Conservation (phyloP, 768 basidiomycete genomes). For the Tricholoma saponaceum region DNA sequence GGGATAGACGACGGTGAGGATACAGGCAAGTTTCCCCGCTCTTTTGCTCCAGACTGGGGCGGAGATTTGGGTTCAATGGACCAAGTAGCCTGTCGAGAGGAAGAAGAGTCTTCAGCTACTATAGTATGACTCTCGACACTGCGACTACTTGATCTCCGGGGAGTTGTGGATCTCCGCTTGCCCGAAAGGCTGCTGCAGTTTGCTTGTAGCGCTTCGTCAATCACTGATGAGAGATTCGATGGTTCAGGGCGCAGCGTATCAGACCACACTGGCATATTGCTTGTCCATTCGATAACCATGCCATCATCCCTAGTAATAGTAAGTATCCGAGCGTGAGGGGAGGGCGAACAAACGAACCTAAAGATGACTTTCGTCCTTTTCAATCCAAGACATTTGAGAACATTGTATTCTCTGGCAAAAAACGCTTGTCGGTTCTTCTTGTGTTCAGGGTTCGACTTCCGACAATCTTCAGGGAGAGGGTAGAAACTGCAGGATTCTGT, state of each 20-base stretch:
- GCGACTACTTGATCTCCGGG: neutral
- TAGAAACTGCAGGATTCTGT: conserved; percentile 23
- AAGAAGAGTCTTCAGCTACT: neutral
- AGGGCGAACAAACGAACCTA: conserved; percentile 9
- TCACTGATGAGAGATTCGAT: conserved; percentile 1
- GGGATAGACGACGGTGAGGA: neutral
- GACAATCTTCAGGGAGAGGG: conserved; percentile 22
- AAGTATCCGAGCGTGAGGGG: neutral
- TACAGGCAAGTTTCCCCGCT: neutral
- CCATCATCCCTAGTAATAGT: conserved; percentile 26
- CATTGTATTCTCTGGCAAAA: conserved; percentile 14
- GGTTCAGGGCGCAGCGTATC: conserved; percentile 20
- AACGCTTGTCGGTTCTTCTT: conserved; percentile 17
- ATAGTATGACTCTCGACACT: neutral
- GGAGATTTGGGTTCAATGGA: neutral
- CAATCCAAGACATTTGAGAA: conserved; percentile 18
- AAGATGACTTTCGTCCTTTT: conserved; percentile 20
- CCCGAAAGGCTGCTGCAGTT: neutral
- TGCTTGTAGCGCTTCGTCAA: neutral
- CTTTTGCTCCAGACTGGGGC: neutral
- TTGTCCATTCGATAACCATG: conserved; percentile 33
- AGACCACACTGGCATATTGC: conserved; percentile 28
- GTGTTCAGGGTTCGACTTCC: conserved; percentile 15
- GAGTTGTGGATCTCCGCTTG: neutral
- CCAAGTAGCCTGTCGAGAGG: neutral